These are phyloP conservation scores for Blastocystis sp. DNA, from an alignment of 352 stramenopile genomes.

Conservation along the genomic window DNA sequence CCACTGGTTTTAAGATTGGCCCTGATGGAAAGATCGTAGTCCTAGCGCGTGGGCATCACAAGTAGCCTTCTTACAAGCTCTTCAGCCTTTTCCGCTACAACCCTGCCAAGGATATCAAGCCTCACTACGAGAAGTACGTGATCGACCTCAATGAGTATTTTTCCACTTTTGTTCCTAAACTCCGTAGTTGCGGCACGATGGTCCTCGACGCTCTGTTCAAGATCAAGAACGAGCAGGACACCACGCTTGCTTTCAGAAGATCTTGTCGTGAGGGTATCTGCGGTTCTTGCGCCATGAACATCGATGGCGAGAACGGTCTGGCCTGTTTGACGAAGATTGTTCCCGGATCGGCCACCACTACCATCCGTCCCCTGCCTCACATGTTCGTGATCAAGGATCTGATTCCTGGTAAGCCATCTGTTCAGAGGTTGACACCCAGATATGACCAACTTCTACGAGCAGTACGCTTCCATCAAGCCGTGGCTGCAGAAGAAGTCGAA, in stretches of 20 bases:
- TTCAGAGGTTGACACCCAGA: slow-evolving; percentile 73
- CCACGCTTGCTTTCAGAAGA: slow-evolving; percentile 92
- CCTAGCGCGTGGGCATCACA: background rate
- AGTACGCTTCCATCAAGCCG: slow-evolving; percentile 93
- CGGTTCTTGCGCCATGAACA: slow-evolving; percentile 99
- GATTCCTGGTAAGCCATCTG: slow-evolving; percentile 76
- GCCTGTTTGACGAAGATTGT: slow-evolving; percentile 94
- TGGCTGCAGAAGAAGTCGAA: slow-evolving; percentile 91
- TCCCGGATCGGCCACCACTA: slow-evolving; percentile 76
- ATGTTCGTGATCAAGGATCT: slow-evolving; percentile 99
- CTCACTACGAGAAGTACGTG: slow-evolving; percentile 67
- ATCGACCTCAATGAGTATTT: slow-evolving; percentile 54
- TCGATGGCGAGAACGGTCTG: slow-evolving; percentile 95
- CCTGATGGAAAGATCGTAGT: slow-evolving; percentile 37
- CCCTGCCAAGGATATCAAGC: slow-evolving; percentile 55
- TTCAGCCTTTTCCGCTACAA: slow-evolving; percentile 67
- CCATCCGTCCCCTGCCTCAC: slow-evolving; percentile 93
- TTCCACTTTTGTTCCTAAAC: background rate
- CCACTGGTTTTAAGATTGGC: slow-evolving; percentile 15
- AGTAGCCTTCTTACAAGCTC: slow-evolving; percentile 62
- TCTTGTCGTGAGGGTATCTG: slow-evolving; percentile 98
- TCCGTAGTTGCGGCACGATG: slow-evolving; percentile 88
- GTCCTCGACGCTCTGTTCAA: slow-evolving; percentile 97
- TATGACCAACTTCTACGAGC: slow-evolving; percentile 98
- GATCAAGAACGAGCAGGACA: slow-evolving; percentile 99